phyloP scores from a whole-genome alignment of 352 stramenopile genomes.

The Proteromonas lacertae region DNA sequence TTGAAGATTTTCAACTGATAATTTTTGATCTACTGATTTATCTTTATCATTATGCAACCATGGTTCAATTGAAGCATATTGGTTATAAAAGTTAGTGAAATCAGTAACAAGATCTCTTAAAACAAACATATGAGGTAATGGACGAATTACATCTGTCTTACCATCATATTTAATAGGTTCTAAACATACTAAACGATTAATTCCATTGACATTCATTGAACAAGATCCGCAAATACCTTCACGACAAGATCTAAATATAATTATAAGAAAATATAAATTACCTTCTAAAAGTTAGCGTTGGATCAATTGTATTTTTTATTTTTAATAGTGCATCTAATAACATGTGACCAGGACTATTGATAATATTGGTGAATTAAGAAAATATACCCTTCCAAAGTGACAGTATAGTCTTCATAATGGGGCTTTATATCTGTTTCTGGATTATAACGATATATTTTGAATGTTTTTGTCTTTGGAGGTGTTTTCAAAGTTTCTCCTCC shows the following conservation, averaged over 20 bases:
- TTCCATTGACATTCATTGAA: constrained; percentile 97
- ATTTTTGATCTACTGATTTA: constrained; percentile 16
- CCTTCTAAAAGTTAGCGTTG: constrained; percentile 84
- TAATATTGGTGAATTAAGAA: too few relatives aligned
- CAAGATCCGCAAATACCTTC: constrained; percentile 90
- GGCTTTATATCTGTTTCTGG: constrained; percentile 64
- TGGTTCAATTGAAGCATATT: constrained; percentile 86
- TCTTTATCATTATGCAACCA: constrained; percentile 79
- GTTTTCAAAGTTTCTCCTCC: too few relatives aligned
- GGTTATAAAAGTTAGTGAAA: constrained; percentile 95
- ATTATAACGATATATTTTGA: constrained; percentile 96
- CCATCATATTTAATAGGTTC: constrained; percentile 50
- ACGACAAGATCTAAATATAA: too few relatives aligned
- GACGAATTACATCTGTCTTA: constrained; percentile 74
- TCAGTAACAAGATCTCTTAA: constrained; percentile 93
- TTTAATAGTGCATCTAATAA: constrained; percentile 95
- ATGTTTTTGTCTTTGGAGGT: too few relatives aligned
- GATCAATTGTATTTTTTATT: constrained; percentile 95
- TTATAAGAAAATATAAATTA: too few relatives aligned
- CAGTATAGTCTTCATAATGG: constrained; percentile 70
- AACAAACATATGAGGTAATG: constrained; percentile 96
- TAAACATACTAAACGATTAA: constrained; percentile 89
- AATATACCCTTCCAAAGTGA: constrained; percentile 72
- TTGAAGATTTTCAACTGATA: constrained; percentile 18
- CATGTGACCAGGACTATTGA: constrained; percentile 92